Conservation (phyloP, 768 basidiomycete species). For the Kwoniella pini region DNA sequence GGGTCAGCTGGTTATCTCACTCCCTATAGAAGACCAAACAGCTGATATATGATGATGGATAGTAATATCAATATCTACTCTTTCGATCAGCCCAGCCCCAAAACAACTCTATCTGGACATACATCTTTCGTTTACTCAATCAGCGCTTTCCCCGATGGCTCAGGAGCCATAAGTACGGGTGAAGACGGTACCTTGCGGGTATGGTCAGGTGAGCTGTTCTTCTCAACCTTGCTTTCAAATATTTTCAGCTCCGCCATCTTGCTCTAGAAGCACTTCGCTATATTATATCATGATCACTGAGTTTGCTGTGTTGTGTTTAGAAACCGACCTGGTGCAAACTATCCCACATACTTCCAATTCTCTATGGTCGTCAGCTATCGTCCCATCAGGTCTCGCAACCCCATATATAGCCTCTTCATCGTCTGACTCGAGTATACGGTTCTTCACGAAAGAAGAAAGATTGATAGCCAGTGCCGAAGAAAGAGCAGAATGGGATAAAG, state of each 20-base stretch:
- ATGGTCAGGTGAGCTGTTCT: slow-evolving; percentile 70
- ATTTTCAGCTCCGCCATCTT: background rate
- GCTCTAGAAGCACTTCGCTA: too few relatives aligned
- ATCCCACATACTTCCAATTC: slow-evolving; percentile 93
- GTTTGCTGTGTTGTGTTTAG: too few relatives aligned
- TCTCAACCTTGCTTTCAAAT: background rate
- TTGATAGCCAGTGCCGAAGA: slow-evolving; percentile 71
- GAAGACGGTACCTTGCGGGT: slow-evolving; percentile 91
- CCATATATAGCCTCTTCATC: slow-evolving; percentile 89
- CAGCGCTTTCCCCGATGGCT: slow-evolving; percentile 73
- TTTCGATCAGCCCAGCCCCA: slow-evolving; percentile 66
- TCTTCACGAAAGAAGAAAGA: slow-evolving; percentile 71
- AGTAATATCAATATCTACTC: slow-evolving; percentile 95
- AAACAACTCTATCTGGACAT: slow-evolving; percentile 78
- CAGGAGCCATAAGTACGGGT: slow-evolving; percentile 77
- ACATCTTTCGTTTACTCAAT: slow-evolving; percentile 96
- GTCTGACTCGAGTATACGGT: slow-evolving; percentile 81
- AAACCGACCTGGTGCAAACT: slow-evolving; percentile 83
- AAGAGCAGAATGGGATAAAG: slow-evolving; percentile 58
- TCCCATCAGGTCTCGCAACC: slow-evolving; percentile 62
- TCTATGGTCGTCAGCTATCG: slow-evolving; percentile 88
- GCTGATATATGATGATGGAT: background rate
- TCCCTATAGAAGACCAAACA: background rate
- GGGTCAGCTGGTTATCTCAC: slow-evolving; percentile 59
- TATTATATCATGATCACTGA: too few relatives aligned